Evolutionary conservation across 441 rosid genomes (phyloP), one percentile per base, ranked within the genome.

Genomic region (Erysimum cheiri): DNA sequence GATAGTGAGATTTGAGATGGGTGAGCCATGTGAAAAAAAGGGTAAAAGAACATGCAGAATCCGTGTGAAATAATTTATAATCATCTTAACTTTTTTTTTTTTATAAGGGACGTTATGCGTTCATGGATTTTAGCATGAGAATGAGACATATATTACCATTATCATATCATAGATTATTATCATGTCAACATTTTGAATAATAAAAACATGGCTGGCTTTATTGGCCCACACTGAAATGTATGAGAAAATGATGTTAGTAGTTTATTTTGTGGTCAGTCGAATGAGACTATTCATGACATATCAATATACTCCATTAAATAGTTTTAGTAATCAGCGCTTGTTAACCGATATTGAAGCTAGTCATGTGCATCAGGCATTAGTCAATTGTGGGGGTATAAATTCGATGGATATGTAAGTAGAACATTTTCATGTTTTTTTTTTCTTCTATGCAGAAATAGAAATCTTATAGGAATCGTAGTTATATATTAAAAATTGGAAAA

Each of bases 11-110:
- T 40, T 55, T 60, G 71, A 58, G 73, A 68, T 73, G 74, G 78
- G 75, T 60, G 56, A 59, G 75, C 79, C 94, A 87, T 79, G 94
- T 88, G 97, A n/a, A 81, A 77, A 73, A 79, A 64, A 67, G 80
- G 76, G 75, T 56, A 28, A 69, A 48, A 40, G 81, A 80, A 83
- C 85, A 81, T 87, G 89, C 72, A 80, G 80, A 77, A 80, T 77
- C 89, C 88, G 62, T 85, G 88, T 82, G 78, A 77, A 77, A 78
- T 82, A 85, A 88, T 84, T 87, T 46, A 54, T 62, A 64, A 61
- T 68, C 49, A 55, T 44, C 70, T 2, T n/a, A 54, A 60, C 43
- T 50, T 74, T 12, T 53, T 6, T 28, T 26, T 24, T 52, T 13
- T 15, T 11, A 33, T 17, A 14, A 22, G 29, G 32, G 47, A 66